phyloP scores from a whole-genome alignment of 169 alveolate genomes.

The Cryptosporidium ubiquitum region DNA sequence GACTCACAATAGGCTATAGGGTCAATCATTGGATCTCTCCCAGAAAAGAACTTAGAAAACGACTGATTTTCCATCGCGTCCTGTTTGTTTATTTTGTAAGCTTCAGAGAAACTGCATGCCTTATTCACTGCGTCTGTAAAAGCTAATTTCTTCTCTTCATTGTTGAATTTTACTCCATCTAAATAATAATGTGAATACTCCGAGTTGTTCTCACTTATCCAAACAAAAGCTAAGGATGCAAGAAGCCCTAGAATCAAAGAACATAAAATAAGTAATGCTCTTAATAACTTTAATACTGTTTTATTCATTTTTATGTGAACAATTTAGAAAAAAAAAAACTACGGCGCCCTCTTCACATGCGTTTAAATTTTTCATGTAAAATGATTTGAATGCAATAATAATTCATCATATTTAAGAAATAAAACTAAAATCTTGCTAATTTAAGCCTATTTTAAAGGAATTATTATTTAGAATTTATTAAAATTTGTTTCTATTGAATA shows the following conservation, averaged over 20 bases:
- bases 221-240: not conserved
- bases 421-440: not conserved
- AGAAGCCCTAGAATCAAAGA: constrained; percentile 48
- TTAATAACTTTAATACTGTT: not conserved
- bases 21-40: constrained; percentile 13
- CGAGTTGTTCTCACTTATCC: constrained; percentile 29
- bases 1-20: constrained; percentile 31
- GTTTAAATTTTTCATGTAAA: not conserved
- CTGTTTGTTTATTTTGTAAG: constrained; percentile 17
- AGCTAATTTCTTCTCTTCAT: constrained; percentile 6
- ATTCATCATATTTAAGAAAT: not conserved
- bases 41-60: constrained; percentile 31
- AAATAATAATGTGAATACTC: constrained; percentile 40
- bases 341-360: constrained; percentile 39
- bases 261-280: constrained; percentile 28
- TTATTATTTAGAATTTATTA: too few species aligned
- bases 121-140: constrained; percentile 39
- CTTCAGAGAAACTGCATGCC: constrained; percentile 68
- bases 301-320: constrained; percentile 7
- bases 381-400: not conserved
- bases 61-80: constrained; percentile 18
- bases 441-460: not conserved
- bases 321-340: not conserved
- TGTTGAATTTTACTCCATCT: constrained; percentile 53
- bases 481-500: not conserved